Conservation (phyloP, 345 rosid species). For the Camelina neglecta region DNA sequence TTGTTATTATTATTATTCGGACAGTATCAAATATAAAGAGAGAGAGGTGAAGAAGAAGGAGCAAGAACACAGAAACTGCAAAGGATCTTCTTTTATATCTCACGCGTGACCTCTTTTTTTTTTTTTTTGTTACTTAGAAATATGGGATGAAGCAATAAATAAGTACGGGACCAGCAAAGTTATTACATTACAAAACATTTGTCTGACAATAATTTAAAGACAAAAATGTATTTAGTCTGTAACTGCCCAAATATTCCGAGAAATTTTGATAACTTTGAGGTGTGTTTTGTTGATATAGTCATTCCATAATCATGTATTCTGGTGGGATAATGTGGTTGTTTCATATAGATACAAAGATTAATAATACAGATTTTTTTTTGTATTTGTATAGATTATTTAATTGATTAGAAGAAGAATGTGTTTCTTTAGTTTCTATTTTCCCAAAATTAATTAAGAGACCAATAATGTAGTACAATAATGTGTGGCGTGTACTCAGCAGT, state of each 20-base stretch:
- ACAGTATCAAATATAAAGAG: constrained; percentile 14
- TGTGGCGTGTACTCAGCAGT: no score
- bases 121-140: constrained; percentile 12
- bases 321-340: constrained; percentile 35
- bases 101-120: constrained; percentile 21
- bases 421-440: neutral
- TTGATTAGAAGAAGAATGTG: constrained; percentile 7
- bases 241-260: constrained; percentile 16
- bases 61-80: constrained; percentile 35
- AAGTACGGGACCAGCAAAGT: constrained; percentile 15
- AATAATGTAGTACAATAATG: no score
- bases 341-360: constrained; percentile 23
- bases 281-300: constrained; percentile 32
- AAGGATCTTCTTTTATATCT: constrained; percentile 32
- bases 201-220: neutral
- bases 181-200: constrained; percentile 13
- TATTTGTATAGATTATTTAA: constrained; percentile 2
- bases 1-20: neutral
- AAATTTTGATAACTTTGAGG: constrained; percentile 30
- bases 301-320: constrained; percentile 31
- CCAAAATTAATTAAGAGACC: neutral
- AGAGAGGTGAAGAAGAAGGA: neutral
- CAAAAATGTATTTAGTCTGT: neutral
- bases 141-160: constrained; percentile 11
- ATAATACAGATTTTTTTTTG: neutral